Evolutionary conservation across 352 stramenopile genomes (phyloP).

Genomic region (Pythium myriotylum): DNA sequence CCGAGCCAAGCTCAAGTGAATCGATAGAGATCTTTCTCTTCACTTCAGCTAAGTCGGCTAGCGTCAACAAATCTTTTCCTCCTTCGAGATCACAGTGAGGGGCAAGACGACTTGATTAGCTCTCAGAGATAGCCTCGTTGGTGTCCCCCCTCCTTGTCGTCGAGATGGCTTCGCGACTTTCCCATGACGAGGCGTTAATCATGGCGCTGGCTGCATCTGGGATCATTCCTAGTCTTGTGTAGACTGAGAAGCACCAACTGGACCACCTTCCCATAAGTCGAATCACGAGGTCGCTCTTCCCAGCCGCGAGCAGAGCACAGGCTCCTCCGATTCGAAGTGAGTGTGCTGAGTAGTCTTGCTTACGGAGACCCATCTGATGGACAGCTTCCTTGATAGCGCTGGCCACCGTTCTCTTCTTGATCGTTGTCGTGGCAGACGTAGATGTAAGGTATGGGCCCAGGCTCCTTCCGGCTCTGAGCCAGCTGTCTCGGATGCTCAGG

Average conservation of each 20-base stretch:
- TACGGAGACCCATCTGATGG: constrained; percentile 4
- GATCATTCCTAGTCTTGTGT: constrained; percentile 31
- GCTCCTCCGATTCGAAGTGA: constrained; percentile 27
- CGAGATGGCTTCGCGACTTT: constrained; percentile 18
- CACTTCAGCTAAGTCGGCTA: too few species aligned
- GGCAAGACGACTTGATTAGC: constrained; percentile 30
- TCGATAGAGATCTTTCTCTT: too few species aligned
- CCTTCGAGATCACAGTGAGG: constrained; percentile 4
- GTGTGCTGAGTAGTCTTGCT: constrained; percentile 27
- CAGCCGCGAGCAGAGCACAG: constrained; percentile 28
- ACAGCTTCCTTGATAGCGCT: constrained; percentile 27
- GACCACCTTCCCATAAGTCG: constrained; percentile 28
- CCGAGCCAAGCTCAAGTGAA: too few species aligned
- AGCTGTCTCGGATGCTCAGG: constrained; percentile 7
- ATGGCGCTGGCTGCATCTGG: constrained; percentile 34
- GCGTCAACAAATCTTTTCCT: too few species aligned
- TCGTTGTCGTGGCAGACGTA: constrained; percentile 3
- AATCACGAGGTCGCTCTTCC: constrained; percentile 33
- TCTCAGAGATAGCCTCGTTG: constrained; percentile 24
- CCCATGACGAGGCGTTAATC: constrained; percentile 34
- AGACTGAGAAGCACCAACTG: constrained; percentile 35
- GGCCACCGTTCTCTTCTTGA: constrained; percentile 27
- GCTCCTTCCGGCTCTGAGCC: constrained; percentile 3
- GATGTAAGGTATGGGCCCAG: constrained; percentile 24
- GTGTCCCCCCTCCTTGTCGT: constrained; percentile 6